Conservation (phyloP, 2,329 filamentous ascomycete genomes). For the Neopestalotiopsis rosae region DNA sequence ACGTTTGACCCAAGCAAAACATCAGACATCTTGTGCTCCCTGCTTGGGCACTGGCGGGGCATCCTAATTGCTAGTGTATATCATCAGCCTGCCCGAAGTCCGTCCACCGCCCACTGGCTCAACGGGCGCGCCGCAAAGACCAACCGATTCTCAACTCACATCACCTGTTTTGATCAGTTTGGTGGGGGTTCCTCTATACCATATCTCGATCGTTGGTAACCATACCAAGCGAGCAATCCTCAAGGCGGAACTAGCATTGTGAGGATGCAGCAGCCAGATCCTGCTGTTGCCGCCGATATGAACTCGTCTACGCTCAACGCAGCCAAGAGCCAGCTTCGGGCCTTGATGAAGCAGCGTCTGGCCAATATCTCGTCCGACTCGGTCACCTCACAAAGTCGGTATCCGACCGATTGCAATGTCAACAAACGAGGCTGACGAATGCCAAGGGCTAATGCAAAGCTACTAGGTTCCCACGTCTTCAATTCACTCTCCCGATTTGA, state of each 20-base stretch:
- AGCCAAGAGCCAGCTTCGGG: conserved; percentile 79
- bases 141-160: neutral
- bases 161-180: neutral
- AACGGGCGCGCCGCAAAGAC: neutral
- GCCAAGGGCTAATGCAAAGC: conserved; percentile 12
- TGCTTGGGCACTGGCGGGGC: conserved; percentile 12
- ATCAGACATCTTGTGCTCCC: neutral
- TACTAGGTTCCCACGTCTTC: conserved; percentile 68
- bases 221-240: neutral
- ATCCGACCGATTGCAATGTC: neutral
- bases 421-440: conserved; percentile 1
- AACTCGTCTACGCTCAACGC: conserved; percentile 54
- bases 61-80: neutral
- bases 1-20: neutral
- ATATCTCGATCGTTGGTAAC: neutral
- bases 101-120: neutral
- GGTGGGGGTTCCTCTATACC: neutral
- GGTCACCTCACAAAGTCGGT: conserved; percentile 73
- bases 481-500: conserved; percentile 68
- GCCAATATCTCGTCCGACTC: conserved; percentile 65
- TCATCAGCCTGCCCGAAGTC: neutral
- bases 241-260: neutral
- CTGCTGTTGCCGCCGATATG: conserved; percentile 28
- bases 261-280: conserved; percentile 9
- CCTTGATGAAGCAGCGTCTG: conserved; percentile 71